Base-by-base conservation (phyloP, 495 filamentous ascomycete genomes). In the Aspergillus baeticus region DNA sequence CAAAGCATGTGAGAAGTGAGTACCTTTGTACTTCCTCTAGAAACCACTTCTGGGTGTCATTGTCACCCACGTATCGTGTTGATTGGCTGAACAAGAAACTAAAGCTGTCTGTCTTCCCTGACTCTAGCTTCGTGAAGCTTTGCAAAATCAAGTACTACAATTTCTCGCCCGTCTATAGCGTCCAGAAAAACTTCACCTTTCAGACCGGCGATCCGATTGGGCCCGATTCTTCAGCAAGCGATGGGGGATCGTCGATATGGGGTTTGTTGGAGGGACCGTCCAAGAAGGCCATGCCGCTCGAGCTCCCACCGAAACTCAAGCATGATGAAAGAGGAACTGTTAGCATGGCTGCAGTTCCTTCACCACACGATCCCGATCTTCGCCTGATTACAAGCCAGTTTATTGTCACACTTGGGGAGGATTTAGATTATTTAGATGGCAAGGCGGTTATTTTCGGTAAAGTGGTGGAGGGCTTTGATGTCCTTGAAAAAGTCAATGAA, bases 71-170 rank as follows among this genome's bases (percentile, higher is more conserved):
- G 46, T 55, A 57, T 55, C 26, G 58, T 65, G 58, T 67, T 45
- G 59, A 65, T 64, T 72, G 55, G 69, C 70, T 74, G 69, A 70
- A 78, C 58, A 53, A 65, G 58, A 68, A 71, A 79, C 83, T 87
- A 79, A 49, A 88, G 71, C 75, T 64, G 31, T 69, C 48, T 61
- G 42, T 59, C 35, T 59, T 67, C 18, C 59, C 57, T 63, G 54
- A 55, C 48, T 69, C 37, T 78, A 96, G 91, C 81, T 96, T 97
- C 73, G 77, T 97, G 21, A 97, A 97, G 84, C 89, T 97, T 63
- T 97, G 92, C 83, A 96, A 96, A 69, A 77, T 90, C 72, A 97
- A 96, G 77, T 97, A 96, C 73, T 97, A 96, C 83, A 97, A 97
- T 77, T 97, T 92, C 69, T 86, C 91, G 26, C 92, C 92, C 34